Conservation (phyloP, 257 asterid species). For the Rehmannia glutinosa region DNA sequence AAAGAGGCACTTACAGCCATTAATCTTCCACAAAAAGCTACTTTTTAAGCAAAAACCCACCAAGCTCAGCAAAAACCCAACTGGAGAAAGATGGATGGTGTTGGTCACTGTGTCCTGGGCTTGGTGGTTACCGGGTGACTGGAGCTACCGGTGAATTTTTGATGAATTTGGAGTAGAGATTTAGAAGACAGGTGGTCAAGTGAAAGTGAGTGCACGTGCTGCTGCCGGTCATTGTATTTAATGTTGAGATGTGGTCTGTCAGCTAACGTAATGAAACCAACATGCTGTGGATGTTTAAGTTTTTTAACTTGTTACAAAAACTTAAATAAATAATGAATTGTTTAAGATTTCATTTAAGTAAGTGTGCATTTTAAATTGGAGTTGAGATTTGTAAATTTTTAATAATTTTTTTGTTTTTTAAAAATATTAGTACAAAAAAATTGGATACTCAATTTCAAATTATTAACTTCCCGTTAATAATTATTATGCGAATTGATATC, state of each 20-base stretch:
- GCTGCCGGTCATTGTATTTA: constrained; percentile 15
- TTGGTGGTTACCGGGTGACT: constrained; percentile 5
- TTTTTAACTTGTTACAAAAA: background rate
- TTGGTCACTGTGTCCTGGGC: background rate
- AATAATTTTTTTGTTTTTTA: too few species aligned
- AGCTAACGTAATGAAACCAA: constrained; percentile 2
- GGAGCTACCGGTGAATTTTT: constrained; percentile 20
- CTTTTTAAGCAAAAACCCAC: constrained; percentile 20
- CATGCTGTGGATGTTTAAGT: background rate
- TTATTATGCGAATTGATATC: too few species aligned
- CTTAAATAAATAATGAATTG: too few species aligned
- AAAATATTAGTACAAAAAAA: too few species aligned
- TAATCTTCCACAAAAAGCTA: constrained; percentile 14
- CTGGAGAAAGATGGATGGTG: background rate
- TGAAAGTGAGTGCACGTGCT: constrained; percentile 26
- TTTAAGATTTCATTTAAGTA: too few species aligned
- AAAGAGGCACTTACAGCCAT: constrained; percentile 38
- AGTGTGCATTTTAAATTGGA: too few species aligned
- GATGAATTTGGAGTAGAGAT: background rate
- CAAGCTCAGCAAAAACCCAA: constrained; percentile 1
- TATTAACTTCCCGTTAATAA: too few species aligned
- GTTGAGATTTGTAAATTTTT: too few species aligned
- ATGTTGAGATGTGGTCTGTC: constrained; percentile 1
- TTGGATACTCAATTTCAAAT: too few species aligned
- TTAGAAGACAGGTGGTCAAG: constrained; percentile 3